phyloP scores from a whole-genome alignment of 495 filamentous ascomycete genomes.

The Parachaetomium inaequale region DNA sequence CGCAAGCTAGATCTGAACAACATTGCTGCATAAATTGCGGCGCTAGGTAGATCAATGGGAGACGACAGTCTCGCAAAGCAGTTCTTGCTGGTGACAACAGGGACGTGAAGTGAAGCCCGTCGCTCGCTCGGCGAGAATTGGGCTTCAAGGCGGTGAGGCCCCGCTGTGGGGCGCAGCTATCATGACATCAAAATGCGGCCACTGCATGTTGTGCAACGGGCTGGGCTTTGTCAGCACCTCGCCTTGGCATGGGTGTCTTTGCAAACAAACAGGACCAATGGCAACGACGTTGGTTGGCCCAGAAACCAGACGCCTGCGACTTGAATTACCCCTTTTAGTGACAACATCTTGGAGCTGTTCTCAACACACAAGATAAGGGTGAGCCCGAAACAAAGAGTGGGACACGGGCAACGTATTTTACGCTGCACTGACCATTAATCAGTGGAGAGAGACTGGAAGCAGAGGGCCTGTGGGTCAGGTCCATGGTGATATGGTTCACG shows the following conservation, averaged over 20 bases:
- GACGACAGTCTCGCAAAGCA: conserved; percentile 17
- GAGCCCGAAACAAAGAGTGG: no score
- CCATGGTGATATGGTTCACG: no score
- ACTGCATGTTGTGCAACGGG: conserved; percentile 3
- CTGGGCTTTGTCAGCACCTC: conserved; percentile 15
- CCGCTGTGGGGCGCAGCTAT: conserved; percentile 12
- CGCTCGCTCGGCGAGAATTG: neutral
- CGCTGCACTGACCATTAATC: no score
- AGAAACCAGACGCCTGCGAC: no score
- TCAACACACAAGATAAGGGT: no score
- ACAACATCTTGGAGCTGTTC: no score
- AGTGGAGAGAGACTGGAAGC: no score
- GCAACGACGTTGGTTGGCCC: neutral
- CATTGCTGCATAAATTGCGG: conserved; percentile 25
- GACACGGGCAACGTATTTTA: no score
- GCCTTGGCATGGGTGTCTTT: neutral
- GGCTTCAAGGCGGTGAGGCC: conserved; percentile 20
- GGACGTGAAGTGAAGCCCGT: neutral
- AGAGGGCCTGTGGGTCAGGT: no score
- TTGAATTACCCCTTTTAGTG: no score
- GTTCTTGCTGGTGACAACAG: neutral
- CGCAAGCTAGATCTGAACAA: conserved; percentile 31
- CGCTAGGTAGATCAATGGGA: conserved; percentile 28
- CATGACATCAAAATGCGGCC: conserved; percentile 18
- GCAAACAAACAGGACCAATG: neutral